Evolutionary conservation across 1,284 basidiomycete genomes (phyloP), one percentile per base, ranked within the genome.

Genomic region (Ceratobasidium sp.): DNA sequence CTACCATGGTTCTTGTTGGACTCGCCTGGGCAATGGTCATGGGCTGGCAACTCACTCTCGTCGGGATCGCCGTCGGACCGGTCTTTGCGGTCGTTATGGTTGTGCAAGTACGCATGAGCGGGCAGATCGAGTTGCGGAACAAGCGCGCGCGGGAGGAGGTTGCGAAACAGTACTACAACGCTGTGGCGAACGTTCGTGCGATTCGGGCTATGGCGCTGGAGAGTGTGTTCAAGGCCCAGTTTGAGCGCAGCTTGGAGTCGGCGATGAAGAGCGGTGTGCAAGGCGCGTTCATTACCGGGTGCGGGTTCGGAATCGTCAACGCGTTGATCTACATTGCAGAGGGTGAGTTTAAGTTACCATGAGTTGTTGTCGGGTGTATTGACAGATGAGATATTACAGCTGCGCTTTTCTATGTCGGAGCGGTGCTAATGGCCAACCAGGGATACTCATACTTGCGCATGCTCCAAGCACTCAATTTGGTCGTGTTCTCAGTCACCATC

Each of bases 31-130:
- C 97, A 0, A 85, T 98, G 80, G 88, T 89, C 0, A 85, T 88
- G 33, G 96, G 95, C 0, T 99, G 97, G 97, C 91, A 98, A 83
- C 86, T 99, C 75, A 98, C 97, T 0, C 88, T 99, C 22, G 94
- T 95, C 0, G 97, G 96, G 0, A 82, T 98, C 44, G 95, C 92
- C 0, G 88, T 98, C 44, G 93, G 89, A 0, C 97, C 97, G 0
- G 86, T 98, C 8, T 97, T 98, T 79, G 89, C 90, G 9, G 82
- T 88, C 19, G 86, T 90, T 5, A 93, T 96, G 86, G 87, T 89
- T 14, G 77, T 93, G 7, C 94, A 97, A 81, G 90, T 91, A 0
- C 84, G 86, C 27, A 81, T 95, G 57, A 89, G 94, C 1, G 87
- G 89, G 1, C 86, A 87, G 69, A 91, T 90, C 78, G 96, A 99